These are phyloP conservation scores for Rhizopogon sp. DNA, from an alignment of 768 basidiomycete species.

Conservation along the genomic window DNA sequence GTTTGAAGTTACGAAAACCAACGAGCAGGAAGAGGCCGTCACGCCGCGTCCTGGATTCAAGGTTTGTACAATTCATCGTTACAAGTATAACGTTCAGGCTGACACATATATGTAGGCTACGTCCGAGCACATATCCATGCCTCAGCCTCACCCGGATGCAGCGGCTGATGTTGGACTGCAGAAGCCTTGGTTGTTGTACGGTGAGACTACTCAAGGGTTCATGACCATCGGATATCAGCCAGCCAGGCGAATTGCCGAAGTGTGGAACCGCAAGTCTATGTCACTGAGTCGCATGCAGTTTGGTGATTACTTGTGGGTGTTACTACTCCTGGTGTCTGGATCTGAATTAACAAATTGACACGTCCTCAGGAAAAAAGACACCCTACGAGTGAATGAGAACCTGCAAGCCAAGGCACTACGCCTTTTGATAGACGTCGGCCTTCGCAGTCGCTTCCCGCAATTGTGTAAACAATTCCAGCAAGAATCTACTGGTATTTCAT, in stretches of 20 bases:
- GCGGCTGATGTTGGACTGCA: conserved; percentile 5
- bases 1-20: conserved; percentile 50
- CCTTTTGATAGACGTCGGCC: conserved; percentile 24
- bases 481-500: conserved; percentile 1
- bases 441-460: conserved; percentile 20
- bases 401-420: conserved; percentile 20
- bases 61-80: conserved; percentile 22
- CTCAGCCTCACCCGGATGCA: conserved; percentile 6
- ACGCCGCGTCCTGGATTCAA: conserved; percentile 38
- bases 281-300: conserved; percentile 8
- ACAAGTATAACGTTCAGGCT: not conserved
- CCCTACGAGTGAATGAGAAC: conserved; percentile 17
- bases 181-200: conserved; percentile 28
- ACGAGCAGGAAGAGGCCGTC: conserved; percentile 51
- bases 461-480: conserved; percentile 21
- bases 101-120: conserved; percentile 4
- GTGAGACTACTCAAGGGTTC: conserved; percentile 39
- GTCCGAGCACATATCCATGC: conserved; percentile 9
- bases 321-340: not conserved
- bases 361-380: conserved; percentile 14
- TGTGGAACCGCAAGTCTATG: not conserved
- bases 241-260: conserved; percentile 1
- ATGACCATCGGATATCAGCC: conserved; percentile 26
- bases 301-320: conserved; percentile 14
- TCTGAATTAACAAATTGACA: not conserved